These are phyloP conservation scores for Lotmaria passim DNA, from an alignment of 208 protist species.

Conservation along the genomic window DNA sequence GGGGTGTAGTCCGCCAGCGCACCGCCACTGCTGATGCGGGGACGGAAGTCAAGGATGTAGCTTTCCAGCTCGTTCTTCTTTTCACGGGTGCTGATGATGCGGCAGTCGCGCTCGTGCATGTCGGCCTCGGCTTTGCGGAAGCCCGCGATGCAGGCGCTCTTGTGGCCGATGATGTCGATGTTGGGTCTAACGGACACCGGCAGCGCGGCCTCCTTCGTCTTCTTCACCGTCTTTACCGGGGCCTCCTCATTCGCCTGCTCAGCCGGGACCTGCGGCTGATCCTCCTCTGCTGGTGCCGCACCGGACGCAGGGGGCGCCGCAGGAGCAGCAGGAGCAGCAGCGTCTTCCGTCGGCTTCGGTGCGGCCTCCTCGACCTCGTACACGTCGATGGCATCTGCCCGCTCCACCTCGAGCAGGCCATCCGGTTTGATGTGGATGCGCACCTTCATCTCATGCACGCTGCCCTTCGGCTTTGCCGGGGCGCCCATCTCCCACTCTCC, in stretches of 20 bases:
- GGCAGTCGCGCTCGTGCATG: slow-evolving; percentile 76
- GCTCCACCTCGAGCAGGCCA: slow-evolving; percentile 72
- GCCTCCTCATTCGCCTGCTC: slow-evolving; percentile 45
- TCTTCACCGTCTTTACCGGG: slow-evolving; percentile 22
- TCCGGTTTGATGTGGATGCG: slow-evolving; percentile 67
- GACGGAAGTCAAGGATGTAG: slow-evolving; percentile 90
- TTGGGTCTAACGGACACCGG: slow-evolving; percentile 65
- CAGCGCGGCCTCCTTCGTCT: slow-evolving; percentile 47
- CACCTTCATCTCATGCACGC: slow-evolving; percentile 63
- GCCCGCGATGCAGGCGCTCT: slow-evolving; percentile 42
- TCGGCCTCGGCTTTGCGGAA: slow-evolving; percentile 75
- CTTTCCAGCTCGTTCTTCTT: slow-evolving; percentile 92
- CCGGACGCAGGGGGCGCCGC: slow-evolving; percentile 7
- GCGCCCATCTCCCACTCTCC: slow-evolving; percentile 74
- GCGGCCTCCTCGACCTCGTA: slow-evolving; percentile 78
- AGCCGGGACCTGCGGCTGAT: slow-evolving; percentile 14
- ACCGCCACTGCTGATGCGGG: slow-evolving; percentile 68
- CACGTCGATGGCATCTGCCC: slow-evolving; percentile 64
- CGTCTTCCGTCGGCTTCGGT: slow-evolving; percentile 2
- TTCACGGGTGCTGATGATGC: slow-evolving; percentile 74
- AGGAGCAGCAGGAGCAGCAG: slow-evolving; percentile 4
- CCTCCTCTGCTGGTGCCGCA: slow-evolving; percentile 30
- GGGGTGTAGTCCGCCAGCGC: slow-evolving; percentile 69
- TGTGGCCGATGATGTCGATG: slow-evolving; percentile 60
- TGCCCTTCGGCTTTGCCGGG: slow-evolving; percentile 36